These are phyloP conservation scores for Chrysosphaeria jannelii DNA, from an alignment of 2,329 filamentous ascomycete species.

Conservation along the genomic window DNA sequence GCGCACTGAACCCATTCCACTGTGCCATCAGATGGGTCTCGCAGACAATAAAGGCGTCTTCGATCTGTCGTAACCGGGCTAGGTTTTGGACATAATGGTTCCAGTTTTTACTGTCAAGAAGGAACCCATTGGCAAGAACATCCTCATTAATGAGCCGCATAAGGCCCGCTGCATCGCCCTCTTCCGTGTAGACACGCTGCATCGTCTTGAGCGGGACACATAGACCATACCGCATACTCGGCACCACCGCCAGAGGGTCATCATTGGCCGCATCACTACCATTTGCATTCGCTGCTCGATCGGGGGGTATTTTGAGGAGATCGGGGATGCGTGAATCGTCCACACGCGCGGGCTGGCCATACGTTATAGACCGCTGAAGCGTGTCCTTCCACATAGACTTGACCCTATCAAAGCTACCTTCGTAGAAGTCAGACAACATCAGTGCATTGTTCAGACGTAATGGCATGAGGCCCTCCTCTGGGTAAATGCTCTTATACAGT, in stretches of 20 bases:
- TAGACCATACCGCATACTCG: slow-evolving; percentile 21
- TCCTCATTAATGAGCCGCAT: slow-evolving; percentile 14
- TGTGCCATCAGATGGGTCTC: slow-evolving; percentile 50
- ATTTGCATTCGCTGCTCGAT: too few relatives aligned
- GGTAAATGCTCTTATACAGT: slow-evolving; percentile 11
- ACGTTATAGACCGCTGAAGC: slow-evolving; percentile 18
- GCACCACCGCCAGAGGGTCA: slow-evolving; percentile 9
- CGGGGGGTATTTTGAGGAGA: too few relatives aligned
- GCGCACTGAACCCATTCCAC: slow-evolving; percentile 51
- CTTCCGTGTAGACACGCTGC: slow-evolving; percentile 13
- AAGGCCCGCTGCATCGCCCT: slow-evolving; percentile 16
- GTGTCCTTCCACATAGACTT: slow-evolving; percentile 34
- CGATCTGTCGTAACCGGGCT: slow-evolving; percentile 22
- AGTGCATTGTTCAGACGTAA: slow-evolving; percentile 27
- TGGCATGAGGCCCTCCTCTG: slow-evolving; percentile 13
- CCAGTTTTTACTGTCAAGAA: slow-evolving; percentile 49
- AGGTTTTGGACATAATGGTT: slow-evolving; percentile 46
- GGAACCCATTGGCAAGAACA: slow-evolving; percentile 37
- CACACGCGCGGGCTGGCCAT: slow-evolving; percentile 9
- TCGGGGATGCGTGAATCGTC: slow-evolving; percentile 1
- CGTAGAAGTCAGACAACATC: slow-evolving; percentile 33
- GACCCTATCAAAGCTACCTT: slow-evolving; percentile 27
- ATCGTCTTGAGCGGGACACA: slow-evolving; percentile 18
- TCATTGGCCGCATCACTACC: not conserved
- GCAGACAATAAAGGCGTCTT: slow-evolving; percentile 41